phyloP scores from a whole-genome alignment of 2,329 filamentous ascomycete genomes.

The Aspergillus ochraceus region DNA sequence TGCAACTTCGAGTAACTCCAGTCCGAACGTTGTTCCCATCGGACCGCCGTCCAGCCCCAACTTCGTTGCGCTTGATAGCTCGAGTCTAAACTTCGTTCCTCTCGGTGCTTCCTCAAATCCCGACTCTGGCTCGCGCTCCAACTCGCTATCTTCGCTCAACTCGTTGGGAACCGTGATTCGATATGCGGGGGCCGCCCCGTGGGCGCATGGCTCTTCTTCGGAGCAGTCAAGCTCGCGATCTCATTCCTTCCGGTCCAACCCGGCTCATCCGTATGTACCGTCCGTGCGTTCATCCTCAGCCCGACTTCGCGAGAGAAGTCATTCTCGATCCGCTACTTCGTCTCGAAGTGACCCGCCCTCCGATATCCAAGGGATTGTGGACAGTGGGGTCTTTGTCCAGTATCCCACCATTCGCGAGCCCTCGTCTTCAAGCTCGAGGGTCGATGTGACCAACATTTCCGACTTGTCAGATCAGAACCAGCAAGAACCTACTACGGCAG shows the following conservation, averaged over 20 bases:
- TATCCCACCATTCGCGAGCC: conserved; percentile 38
- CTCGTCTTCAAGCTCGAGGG: conserved; percentile 43
- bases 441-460: conserved; percentile 32
- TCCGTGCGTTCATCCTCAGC: conserved; percentile 38
- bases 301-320: conserved; percentile 25
- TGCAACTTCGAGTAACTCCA: conserved; percentile 34
- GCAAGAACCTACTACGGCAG: conserved; percentile 34
- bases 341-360: conserved; percentile 37
- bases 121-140: conserved; percentile 33
- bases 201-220: conserved; percentile 35
- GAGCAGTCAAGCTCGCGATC: conserved; percentile 35
- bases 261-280: conserved; percentile 34
- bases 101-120: conserved; percentile 32
- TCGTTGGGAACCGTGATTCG: conserved; percentile 44
- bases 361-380: conserved; percentile 38
- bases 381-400: conserved; percentile 39
- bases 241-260: conserved; percentile 42
- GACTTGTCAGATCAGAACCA: conserved; percentile 19
- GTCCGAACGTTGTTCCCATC: conserved; percentile 42
- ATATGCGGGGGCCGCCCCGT: conserved; percentile 34
- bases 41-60: conserved; percentile 43
- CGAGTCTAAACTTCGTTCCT: conserved; percentile 40
- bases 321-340: conserved; percentile 34
- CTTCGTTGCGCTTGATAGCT: conserved; percentile 39
- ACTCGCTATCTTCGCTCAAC: conserved; percentile 42